phyloP scores from a whole-genome alignment of 2,329 filamentous ascomycete species.

The Orbilia javanica region DNA sequence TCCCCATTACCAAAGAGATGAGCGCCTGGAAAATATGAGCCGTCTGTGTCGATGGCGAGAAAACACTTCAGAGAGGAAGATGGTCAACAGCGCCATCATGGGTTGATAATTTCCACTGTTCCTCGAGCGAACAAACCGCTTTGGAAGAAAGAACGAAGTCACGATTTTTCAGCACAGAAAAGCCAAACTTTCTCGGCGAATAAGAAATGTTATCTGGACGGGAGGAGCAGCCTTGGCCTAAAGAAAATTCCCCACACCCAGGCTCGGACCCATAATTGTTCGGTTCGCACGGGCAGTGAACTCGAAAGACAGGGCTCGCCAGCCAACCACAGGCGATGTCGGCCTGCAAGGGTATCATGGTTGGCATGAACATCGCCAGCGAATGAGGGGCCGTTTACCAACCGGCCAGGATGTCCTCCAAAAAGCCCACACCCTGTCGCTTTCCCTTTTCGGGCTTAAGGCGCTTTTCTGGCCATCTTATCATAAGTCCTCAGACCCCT shows the following conservation, averaged over 20 bases:
- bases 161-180: slow-evolving; percentile 4
- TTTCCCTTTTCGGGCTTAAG: slow-evolving; percentile 38
- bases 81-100: slow-evolving; percentile 22
- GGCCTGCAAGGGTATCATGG: slow-evolving; percentile 6
- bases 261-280: slow-evolving; percentile 26
- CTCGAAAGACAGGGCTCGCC: slow-evolving; percentile 17
- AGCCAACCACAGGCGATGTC: slow-evolving; percentile 47
- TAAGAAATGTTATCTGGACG: slow-evolving; percentile 44
- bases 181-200: slow-evolving; percentile 38
- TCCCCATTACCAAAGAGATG: slow-evolving; percentile 5
- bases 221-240: slow-evolving; percentile 32
- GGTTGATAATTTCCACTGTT: slow-evolving; percentile 50
- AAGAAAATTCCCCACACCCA: slow-evolving; percentile 41
- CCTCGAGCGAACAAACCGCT: slow-evolving; percentile 19
- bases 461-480: slow-evolving; percentile 49
- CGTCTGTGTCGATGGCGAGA: slow-evolving; percentile 21
- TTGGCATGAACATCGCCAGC: slow-evolving; percentile 13
- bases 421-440: slow-evolving; percentile 35
- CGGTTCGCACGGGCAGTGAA: slow-evolving; percentile 54
- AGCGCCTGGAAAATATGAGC: slow-evolving; percentile 43
- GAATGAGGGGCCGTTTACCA: slow-evolving; percentile 29
- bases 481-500: slow-evolving; percentile 45
- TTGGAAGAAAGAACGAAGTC: background rate
- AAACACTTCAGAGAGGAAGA: background rate
- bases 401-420: slow-evolving; percentile 15